Percentiles rank a stretch among this genome's conserved stretches.
phyloP scores from a whole-genome alignment of 2,329 filamentous ascomycete genomes.

The Ceratocystis eucalypticola region DNA sequence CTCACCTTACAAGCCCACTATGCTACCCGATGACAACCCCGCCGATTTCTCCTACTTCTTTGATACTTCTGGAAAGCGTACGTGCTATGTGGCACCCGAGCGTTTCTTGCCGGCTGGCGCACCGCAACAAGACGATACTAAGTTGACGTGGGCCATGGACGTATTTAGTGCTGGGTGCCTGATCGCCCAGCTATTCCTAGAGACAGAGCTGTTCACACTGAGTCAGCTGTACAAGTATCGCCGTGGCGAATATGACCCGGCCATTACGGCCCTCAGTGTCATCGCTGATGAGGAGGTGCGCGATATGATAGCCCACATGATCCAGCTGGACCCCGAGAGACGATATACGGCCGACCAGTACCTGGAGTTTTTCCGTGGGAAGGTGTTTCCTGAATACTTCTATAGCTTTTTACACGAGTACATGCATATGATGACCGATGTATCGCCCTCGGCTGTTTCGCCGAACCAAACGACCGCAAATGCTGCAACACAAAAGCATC shows the following conservation, averaged over 20 bases:
- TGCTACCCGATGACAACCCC: conserved; percentile 89
- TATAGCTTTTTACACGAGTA: conserved; percentile 96
- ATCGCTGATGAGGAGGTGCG: conserved; percentile 80
- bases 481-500: conserved; percentile 41
- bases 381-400: conserved; percentile 91
- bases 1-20: conserved; percentile 84
- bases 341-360: conserved; percentile 91
- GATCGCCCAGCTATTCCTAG: conserved; percentile 89
- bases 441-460: conserved; percentile 40
- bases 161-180: conserved; percentile 95
- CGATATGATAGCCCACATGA: conserved; percentile 89
- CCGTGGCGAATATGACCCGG: conserved; percentile 81
- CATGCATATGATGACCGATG: conserved; percentile 90
- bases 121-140: conserved; percentile 33
- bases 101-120: conserved; percentile 60
- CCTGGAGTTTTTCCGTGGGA: conserved; percentile 77
- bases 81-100: conserved; percentile 91
- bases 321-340: conserved; percentile 81
- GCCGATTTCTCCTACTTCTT: conserved; percentile 98
- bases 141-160: conserved; percentile 87
- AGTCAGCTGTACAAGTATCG: conserved; percentile 93
- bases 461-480: conserved; percentile 60
- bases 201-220: conserved; percentile 92
- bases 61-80: conserved; percentile 78
- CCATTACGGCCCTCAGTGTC: conserved; percentile 63